phyloP scores from a whole-genome alignment of 2,329 filamentous ascomycete genomes.

The Amylocarpus encephaloides region DNA sequence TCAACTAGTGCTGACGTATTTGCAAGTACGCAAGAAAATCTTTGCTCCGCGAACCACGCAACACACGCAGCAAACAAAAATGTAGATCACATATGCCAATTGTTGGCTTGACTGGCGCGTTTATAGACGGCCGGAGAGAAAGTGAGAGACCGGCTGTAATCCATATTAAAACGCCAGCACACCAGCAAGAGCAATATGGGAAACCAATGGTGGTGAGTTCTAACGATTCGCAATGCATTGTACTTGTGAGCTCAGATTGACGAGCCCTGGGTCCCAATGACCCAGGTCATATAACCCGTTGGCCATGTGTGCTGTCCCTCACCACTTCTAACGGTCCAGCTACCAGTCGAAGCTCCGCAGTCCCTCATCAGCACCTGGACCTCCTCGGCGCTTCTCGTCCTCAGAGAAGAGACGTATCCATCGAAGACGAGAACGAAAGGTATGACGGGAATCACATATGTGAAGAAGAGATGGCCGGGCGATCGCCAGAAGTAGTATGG shows the following conservation, averaged over 20 bases:
- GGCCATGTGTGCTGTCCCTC: constrained; percentile 41
- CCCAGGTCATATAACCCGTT: constrained; percentile 40
- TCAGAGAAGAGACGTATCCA: constrained; percentile 59
- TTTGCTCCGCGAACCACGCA: too few relatives aligned
- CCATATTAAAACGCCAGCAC: too few relatives aligned
- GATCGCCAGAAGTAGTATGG: constrained; percentile 42
- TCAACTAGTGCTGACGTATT: too few relatives aligned
- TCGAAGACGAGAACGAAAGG: constrained; percentile 65
- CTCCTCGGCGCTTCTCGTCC: constrained; percentile 62
- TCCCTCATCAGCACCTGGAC: constrained; percentile 52
- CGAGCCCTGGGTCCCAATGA: constrained; percentile 35
- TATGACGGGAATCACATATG: constrained; percentile 59
- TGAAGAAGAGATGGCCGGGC: constrained; percentile 49
- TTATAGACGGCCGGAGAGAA: too few relatives aligned
- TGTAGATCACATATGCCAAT: too few relatives aligned
- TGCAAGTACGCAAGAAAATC: too few relatives aligned
- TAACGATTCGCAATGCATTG: neutral
- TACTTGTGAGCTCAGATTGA: neutral
- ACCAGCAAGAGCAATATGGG: neutral
- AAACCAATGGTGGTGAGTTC: too few relatives aligned
- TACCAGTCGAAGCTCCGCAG: constrained; percentile 39
- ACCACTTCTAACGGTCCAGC: constrained; percentile 38
- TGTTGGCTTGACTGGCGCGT: too few relatives aligned
- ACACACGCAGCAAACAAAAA: too few relatives aligned
- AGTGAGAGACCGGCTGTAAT: too few relatives aligned